Conservation (phyloP, 352 stramenopile genomes). For the Pelagophyceae sp. region DNA sequence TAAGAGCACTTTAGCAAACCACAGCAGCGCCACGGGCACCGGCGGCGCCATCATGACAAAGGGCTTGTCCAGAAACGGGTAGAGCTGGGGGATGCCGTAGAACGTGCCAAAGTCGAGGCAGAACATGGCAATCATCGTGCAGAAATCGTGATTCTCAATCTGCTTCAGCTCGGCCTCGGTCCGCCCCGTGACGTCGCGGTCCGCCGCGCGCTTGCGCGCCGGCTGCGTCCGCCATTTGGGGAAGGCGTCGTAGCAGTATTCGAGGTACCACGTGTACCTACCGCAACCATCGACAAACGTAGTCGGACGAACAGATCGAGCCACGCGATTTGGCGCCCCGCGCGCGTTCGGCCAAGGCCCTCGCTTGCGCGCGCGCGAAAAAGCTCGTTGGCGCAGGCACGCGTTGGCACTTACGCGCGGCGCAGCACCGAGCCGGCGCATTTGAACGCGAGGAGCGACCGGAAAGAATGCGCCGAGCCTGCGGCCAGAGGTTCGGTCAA, state of each 20-base stretch:
- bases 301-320: too few species aligned
- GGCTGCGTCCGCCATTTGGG: constrained; percentile 25
- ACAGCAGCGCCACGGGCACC: neutral
- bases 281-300: too few species aligned
- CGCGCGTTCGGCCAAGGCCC: too few species aligned
- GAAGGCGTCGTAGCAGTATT: constrained; percentile 26
- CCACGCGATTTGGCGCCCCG: too few species aligned
- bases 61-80: neutral
- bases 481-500: too few species aligned
- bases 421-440: too few species aligned
- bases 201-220: neutral
- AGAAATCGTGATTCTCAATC: constrained; percentile 26
- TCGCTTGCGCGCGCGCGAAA: too few species aligned
- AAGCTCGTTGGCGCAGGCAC: too few species aligned
- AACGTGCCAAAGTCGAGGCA: constrained; percentile 17
- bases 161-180: constrained; percentile 17
- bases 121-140: constrained; percentile 23
- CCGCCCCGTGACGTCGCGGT: constrained; percentile 25
- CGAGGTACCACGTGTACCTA: constrained; percentile 29
- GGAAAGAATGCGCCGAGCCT: too few species aligned
- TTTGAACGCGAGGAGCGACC: too few species aligned
- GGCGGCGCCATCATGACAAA: neutral
- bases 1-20: constrained; percentile 10
- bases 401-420: too few species aligned
- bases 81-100: constrained; percentile 19